Percentiles rank a stretch among this genome's conserved stretches.
Conservation (phyloP, 2,329 filamentous ascomycete species). For the Epichloe sylvatica region DNA sequence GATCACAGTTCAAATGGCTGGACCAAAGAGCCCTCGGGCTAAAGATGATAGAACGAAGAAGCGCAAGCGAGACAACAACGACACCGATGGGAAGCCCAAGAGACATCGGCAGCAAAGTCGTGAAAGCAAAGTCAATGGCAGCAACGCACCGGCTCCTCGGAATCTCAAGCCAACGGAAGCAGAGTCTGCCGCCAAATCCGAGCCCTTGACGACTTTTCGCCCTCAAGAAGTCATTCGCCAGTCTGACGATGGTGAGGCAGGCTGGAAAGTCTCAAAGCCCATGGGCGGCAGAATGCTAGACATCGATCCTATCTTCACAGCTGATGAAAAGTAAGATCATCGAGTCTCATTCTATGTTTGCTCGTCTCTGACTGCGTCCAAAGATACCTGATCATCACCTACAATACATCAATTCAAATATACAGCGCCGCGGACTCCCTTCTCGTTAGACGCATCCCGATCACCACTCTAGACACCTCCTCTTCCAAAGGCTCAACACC, state of each 20-base stretch:
- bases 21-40: slow-evolving; percentile 17
- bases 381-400: slow-evolving; percentile 62
- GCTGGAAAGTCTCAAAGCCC: slow-evolving; percentile 49
- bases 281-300: slow-evolving; percentile 53
- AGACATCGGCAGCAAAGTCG: slow-evolving; percentile 23
- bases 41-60: slow-evolving; percentile 29
- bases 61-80: slow-evolving; percentile 32
- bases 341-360: not conserved
- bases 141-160: not conserved
- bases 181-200: slow-evolving; percentile 2
- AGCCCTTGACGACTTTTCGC: slow-evolving; percentile 7
- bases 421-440: slow-evolving; percentile 74
- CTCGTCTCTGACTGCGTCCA: not conserved
- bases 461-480: slow-evolving; percentile 21
- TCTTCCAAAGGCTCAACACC: slow-evolving; percentile 12
- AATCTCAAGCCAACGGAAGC: slow-evolving; percentile 2
- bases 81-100: slow-evolving; percentile 28
- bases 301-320: slow-evolving; percentile 48
- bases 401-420: slow-evolving; percentile 61
- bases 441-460: slow-evolving; percentile 56
- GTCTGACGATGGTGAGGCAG: slow-evolving; percentile 19
- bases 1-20: slow-evolving; percentile 19
- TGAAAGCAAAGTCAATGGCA: slow-evolving; percentile 16
- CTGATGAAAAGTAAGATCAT: slow-evolving; percentile 43
- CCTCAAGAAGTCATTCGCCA: slow-evolving; percentile 14